phyloP scores from a whole-genome alignment of 345 rosid genomes.

The rapeseed (Brassica napus) region DNA sequence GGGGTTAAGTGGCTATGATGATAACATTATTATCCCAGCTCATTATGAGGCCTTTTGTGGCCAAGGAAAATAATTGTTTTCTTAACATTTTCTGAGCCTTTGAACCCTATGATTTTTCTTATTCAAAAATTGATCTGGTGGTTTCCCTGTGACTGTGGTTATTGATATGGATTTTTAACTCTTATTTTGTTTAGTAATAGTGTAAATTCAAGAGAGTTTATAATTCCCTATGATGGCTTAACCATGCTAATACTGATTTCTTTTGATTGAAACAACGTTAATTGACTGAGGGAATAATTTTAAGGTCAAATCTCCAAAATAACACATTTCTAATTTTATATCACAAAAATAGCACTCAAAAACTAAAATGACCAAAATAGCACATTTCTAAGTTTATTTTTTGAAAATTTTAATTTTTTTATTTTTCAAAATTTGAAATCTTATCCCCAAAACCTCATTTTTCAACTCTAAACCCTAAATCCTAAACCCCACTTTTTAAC shows the following conservation, averaged over 20 bases:
- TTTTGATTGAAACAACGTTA: slow-evolving; percentile 34
- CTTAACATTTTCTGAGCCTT: slow-evolving; percentile 46
- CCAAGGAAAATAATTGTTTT: slow-evolving; percentile 42
- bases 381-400: no score
- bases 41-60: slow-evolving; percentile 55
- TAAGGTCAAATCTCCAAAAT: not conserved
- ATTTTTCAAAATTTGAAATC: no score
- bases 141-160: slow-evolving; percentile 16
- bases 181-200: not conserved
- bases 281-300: not conserved
- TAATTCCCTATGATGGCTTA: slow-evolving; percentile 51
- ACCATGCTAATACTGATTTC: slow-evolving; percentile 67
- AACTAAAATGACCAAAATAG: no score
- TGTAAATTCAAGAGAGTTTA: not conserved
- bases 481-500: no score
- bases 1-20: slow-evolving; percentile 42
- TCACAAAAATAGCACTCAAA: no score
- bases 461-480: no score
- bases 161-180: not conserved
- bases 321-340: no score
- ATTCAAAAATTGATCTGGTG: not conserved
- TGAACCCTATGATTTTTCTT: not conserved
- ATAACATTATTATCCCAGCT: slow-evolving; percentile 55
- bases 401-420: no score
- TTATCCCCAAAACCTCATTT: no score